Percentiles rank a stretch among this genome's conserved stretches.
Evolutionary conservation across 2,329 filamentous ascomycete species (phyloP).

Genomic region (Periconia sp.): DNA sequence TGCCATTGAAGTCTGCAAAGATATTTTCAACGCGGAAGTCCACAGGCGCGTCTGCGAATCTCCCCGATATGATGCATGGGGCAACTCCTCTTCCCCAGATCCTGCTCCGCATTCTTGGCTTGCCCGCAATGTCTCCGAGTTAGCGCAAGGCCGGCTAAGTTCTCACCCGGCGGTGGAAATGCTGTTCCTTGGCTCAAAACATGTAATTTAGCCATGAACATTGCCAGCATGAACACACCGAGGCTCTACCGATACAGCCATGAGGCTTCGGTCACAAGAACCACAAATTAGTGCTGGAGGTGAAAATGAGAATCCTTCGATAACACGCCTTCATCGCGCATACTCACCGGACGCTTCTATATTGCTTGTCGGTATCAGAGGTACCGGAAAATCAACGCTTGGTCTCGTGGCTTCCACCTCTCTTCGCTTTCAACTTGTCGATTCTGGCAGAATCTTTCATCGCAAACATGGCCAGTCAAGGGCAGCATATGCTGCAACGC

Average conservation of each 20-base stretch:
- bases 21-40: neutral
- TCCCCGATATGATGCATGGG: neutral
- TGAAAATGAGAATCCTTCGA: constrained; percentile 17
- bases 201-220: no score
- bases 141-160: neutral
- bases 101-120: neutral
- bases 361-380: constrained; percentile 71
- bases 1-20: neutral
- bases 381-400: constrained; percentile 74
- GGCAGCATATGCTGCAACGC: constrained; percentile 62
- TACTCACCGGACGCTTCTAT: constrained; percentile 69
- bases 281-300: neutral
- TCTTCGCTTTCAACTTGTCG: constrained; percentile 67
- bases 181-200: no score
- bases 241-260: neutral
- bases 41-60: neutral
- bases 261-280: neutral
- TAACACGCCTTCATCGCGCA: constrained; percentile 30
- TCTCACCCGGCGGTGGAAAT: neutral
- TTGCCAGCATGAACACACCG: neutral
- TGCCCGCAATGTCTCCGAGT: no score
- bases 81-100: neutral
- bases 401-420: constrained; percentile 74
- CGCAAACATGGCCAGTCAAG: constrained; percentile 64
- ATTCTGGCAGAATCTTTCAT: constrained; percentile 69